A percentile compares a stretch with the other conserved stretches of the same genome.
Conservation (phyloP, 768 basidiomycete genomes). For the Gelatoporia subvermispora region DNA sequence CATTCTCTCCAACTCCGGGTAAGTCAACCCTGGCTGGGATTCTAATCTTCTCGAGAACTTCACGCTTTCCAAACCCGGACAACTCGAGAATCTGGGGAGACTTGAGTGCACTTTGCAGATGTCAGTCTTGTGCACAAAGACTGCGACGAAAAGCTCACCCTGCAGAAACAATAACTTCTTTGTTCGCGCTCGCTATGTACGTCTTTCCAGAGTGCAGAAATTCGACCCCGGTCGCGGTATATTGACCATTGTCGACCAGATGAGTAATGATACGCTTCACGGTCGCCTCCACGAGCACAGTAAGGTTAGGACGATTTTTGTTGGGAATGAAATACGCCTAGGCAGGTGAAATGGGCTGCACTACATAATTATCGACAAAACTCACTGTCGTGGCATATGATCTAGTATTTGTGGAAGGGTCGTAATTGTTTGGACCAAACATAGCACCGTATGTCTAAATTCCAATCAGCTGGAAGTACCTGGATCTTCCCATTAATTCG, state of each 20-base stretch:
- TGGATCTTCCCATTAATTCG: background rate
- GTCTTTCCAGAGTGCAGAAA: constrained; percentile 30
- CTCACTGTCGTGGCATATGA: constrained; percentile 24
- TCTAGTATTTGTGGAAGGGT: constrained; percentile 13
- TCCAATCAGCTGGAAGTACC: background rate
- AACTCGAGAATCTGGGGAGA: constrained; percentile 47
- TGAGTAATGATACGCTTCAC: constrained; percentile 23
- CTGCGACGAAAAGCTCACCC: no score
- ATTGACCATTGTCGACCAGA: constrained; percentile 5
- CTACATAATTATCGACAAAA: constrained; percentile 1
- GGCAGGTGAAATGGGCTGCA: background rate
- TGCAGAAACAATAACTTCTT: constrained; percentile 40
- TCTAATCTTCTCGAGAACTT: constrained; percentile 33
- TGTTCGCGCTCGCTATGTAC: constrained; percentile 34
- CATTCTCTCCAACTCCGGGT: constrained; percentile 45
- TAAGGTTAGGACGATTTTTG: constrained; percentile 24
- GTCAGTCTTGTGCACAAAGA: background rate
- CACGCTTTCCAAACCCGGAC: constrained; percentile 48
- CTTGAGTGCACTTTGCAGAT: constrained; percentile 16
- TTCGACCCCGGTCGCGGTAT: constrained; percentile 43
- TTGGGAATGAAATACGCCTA: constrained; percentile 21
- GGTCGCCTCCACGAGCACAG: constrained; percentile 21
- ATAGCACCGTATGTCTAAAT: constrained; percentile 11
- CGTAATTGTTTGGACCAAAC: constrained; percentile 11
- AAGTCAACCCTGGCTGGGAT: constrained; percentile 37